Evolutionary conservation across 805 yeast genomes (phyloP).

Genomic region (Dipodascopsis tothii): DNA sequence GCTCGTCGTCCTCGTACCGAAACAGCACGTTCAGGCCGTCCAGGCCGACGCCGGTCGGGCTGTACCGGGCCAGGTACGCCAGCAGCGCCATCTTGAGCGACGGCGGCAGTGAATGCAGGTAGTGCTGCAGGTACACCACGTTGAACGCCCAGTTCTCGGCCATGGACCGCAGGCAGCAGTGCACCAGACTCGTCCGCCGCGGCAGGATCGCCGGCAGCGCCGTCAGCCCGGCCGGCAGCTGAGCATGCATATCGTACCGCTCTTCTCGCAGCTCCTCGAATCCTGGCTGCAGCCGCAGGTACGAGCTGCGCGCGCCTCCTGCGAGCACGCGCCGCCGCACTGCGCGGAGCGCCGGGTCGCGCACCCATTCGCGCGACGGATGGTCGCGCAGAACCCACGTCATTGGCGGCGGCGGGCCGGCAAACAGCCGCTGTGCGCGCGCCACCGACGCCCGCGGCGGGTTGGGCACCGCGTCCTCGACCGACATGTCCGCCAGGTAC

Average conservation of each 20-base stretch:
- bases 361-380: not conserved
- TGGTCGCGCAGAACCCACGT: constrained; percentile 18
- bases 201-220: constrained; percentile 13
- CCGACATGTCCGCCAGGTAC: constrained; percentile 11
- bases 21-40: constrained; percentile 14
- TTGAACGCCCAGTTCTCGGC: constrained; percentile 21
- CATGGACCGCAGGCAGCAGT: constrained; percentile 16
- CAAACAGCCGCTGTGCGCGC: constrained; percentile 10
- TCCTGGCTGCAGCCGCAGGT: constrained; percentile 5
- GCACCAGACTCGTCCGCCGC: constrained; percentile 12
- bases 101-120: constrained; percentile 13
- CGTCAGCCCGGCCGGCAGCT: constrained; percentile 13
- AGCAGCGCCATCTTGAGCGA: constrained; percentile 18
- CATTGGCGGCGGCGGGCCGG: constrained; percentile 23
- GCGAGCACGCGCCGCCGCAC: constrained; percentile 3
- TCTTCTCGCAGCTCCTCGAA: constrained; percentile 2
- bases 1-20: not conserved
- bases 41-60: constrained; percentile 12
- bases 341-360: not conserved
- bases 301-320: constrained; percentile 1
- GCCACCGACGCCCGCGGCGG: constrained; percentile 3
- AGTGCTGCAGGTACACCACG: constrained; percentile 15
- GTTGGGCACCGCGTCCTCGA: not conserved
- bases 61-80: constrained; percentile 16
- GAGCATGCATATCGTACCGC: constrained; percentile 3